A percentile compares a stretch with the other conserved stretches of the same genome.
phyloP scores from a whole-genome alignment of 208 protist species.

The Trypanosoma mega region DNA sequence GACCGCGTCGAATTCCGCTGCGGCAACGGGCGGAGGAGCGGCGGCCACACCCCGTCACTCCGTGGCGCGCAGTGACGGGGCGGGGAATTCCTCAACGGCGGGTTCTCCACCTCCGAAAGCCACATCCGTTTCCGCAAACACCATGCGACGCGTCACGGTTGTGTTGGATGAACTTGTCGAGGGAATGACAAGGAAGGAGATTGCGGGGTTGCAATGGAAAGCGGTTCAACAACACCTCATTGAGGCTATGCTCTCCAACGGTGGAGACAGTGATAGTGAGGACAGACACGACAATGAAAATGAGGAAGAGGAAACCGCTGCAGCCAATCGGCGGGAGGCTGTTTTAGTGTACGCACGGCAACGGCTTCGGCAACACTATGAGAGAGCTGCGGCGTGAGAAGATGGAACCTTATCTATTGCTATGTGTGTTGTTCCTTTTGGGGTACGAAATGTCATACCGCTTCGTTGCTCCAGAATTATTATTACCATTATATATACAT shows the following conservation, averaged over 20 bases:
- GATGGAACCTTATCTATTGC: neutral
- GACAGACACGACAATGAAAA: constrained; percentile 3
- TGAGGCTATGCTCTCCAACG: constrained; percentile 21
- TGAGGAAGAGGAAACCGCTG: neutral
- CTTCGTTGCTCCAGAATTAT: too few relatives aligned
- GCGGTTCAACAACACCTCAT: constrained; percentile 36
- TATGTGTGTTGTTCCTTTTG: constrained; percentile 4
- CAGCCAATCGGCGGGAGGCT: neutral
- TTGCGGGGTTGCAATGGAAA: constrained; percentile 61
- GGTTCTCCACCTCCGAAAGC: too few relatives aligned
- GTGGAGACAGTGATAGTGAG: constrained; percentile 1
- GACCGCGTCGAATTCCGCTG: neutral
- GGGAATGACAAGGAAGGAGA: constrained; percentile 42
- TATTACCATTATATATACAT: too few relatives aligned
- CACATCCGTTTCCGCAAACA: neutral
- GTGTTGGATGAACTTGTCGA: constrained; percentile 36
- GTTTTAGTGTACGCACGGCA: constrained; percentile 63
- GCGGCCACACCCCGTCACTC: neutral
- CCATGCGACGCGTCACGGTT: constrained; percentile 21
- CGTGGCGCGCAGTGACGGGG: neutral
- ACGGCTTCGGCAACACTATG: constrained; percentile 38
- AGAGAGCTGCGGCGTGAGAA: constrained; percentile 28
- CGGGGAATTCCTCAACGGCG: neutral
- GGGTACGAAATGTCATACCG: too few relatives aligned
- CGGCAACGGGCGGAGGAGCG: constrained; percentile 14